A percentile compares a stretch with the other conserved stretches of the same genome.
phyloP scores from a whole-genome alignment of 2,329 filamentous ascomycete species.

The Fonsecaea erecta region DNA sequence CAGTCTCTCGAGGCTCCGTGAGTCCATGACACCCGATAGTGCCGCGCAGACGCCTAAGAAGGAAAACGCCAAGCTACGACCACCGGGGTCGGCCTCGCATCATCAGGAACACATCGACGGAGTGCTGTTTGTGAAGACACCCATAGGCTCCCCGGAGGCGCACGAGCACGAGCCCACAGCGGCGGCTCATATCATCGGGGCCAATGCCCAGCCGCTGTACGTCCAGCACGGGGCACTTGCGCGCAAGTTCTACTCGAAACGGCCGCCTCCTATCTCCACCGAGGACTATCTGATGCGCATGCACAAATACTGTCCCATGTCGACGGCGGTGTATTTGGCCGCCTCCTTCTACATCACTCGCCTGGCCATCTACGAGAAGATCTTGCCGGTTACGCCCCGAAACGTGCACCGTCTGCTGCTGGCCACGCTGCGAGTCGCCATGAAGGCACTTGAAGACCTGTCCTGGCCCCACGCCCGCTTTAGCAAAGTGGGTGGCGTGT shows the following conservation, averaged over 20 bases:
- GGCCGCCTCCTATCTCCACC: slow-evolving; percentile 79
- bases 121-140: slow-evolving; percentile 43
- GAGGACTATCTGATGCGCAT: slow-evolving; percentile 84
- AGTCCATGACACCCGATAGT: slow-evolving; percentile 18
- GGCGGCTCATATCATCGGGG: slow-evolving; percentile 54
- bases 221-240: slow-evolving; percentile 84
- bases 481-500: slow-evolving; percentile 86
- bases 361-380: slow-evolving; percentile 74
- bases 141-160: slow-evolving; percentile 57
- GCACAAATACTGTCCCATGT: slow-evolving; percentile 91
- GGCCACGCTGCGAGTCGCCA: slow-evolving; percentile 82
- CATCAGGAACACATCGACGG: slow-evolving; percentile 47
- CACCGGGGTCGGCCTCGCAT: slow-evolving; percentile 45
- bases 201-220: slow-evolving; percentile 72
- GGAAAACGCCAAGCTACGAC: slow-evolving; percentile 37
- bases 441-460: slow-evolving; percentile 93
- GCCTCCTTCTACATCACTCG: slow-evolving; percentile 86
- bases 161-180: slow-evolving; percentile 54
- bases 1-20: slow-evolving; percentile 24
- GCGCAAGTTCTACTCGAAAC: slow-evolving; percentile 90
- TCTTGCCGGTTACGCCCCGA: slow-evolving; percentile 77
- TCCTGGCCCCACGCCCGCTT: slow-evolving; percentile 84
- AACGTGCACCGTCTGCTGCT: slow-evolving; percentile 88
- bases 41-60: slow-evolving; percentile 35
- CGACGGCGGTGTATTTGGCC: slow-evolving; percentile 88